Evolutionary conservation across 2,329 filamentous ascomycete genomes (phyloP), one percentile per base, ranked within the genome.

Genomic region (Ophidiomyces ophidiicola): DNA sequence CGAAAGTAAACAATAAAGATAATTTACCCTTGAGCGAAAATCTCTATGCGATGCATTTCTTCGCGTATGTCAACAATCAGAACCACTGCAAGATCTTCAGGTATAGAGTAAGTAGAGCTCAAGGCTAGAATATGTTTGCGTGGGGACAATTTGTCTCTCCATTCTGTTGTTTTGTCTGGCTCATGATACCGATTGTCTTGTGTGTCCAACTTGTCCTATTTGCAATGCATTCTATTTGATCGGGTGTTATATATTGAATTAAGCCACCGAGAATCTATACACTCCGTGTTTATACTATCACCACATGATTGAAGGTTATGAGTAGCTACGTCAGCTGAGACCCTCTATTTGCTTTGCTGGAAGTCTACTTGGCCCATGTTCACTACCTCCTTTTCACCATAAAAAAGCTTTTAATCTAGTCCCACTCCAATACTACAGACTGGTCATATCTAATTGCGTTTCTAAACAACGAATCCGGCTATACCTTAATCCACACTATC

Each of bases 1-100:
- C 40, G 41, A 32, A 48, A 45, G 32, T 45, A 35, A 41, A 32
- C 10, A 6, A 7, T 6, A 6, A 29, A 28, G 10, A 7, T 8
- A 19, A 18, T 25, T 1, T 24, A 24, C 24, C 6, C 8, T 23
- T 18, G 11, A 12, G 17, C n/a, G 15, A 23, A 30, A 17, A n/a
- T 20, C 30, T 24, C 18, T 26, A n/a, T 8, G 4, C 18, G 17
- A 25, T 19, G 14, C 28, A 26, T 14, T 19, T 7, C 7, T 34
- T 26, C 19, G 28, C 12, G n/a, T n/a, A 32, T 15, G 3, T 11
- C 11, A 17, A 3, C 17, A 6, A 11, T 14, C 24, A 25, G 28
- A 19, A 11, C 32, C 19, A 19, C 33, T 35, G 40, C 34, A 31
- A 36, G 15, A 15, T 28, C 6, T 14, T 24, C n/a, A 24, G 19